phyloP scores from a whole-genome alignment of 352 stramenopile genomes.

The Globisporangium mamillatum region DNA sequence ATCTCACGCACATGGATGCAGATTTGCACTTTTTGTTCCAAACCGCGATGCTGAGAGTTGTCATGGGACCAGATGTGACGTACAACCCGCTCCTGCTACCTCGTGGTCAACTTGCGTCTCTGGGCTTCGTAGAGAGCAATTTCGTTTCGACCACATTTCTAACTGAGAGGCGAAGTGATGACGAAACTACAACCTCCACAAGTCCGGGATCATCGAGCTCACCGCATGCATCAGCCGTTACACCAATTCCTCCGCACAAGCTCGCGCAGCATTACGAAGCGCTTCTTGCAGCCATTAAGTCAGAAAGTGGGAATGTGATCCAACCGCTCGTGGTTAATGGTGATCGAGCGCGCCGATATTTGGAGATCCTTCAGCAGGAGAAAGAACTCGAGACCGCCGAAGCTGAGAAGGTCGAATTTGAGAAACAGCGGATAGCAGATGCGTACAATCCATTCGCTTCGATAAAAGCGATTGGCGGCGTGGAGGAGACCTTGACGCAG shows the following conservation, averaged over 20 bases:
- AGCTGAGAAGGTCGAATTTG: slow-evolving; percentile 14
- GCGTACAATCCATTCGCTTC: slow-evolving; percentile 56
- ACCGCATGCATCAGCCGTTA: neutral
- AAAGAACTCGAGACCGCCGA: slow-evolving; percentile 29
- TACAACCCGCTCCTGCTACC: slow-evolving; percentile 50
- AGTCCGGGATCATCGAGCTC: neutral
- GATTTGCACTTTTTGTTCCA: slow-evolving; percentile 43
- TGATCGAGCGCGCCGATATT: slow-evolving; percentile 18
- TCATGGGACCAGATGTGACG: slow-evolving; percentile 30
- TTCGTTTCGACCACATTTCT: slow-evolving; percentile 50
- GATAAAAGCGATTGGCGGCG: slow-evolving; percentile 49
- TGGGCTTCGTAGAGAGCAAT: slow-evolving; percentile 17
- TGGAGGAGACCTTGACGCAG: slow-evolving; percentile 42
- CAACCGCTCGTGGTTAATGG: neutral
- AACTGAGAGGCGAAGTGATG: slow-evolving; percentile 27
- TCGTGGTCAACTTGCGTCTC: slow-evolving; percentile 16
- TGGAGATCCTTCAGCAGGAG: slow-evolving; percentile 40
- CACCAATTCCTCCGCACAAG: neutral
- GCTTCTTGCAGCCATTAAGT: neutral
- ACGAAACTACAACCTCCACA: neutral
- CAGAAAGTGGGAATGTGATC: neutral
- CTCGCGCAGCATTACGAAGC: slow-evolving; percentile 6
- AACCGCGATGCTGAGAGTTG: slow-evolving; percentile 29
- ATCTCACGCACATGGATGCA: slow-evolving; percentile 39
- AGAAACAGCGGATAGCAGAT: slow-evolving; percentile 18